Evolutionary conservation across 345 rosid genomes (phyloP).

Genomic region (Gossypioides kirkii): DNA sequence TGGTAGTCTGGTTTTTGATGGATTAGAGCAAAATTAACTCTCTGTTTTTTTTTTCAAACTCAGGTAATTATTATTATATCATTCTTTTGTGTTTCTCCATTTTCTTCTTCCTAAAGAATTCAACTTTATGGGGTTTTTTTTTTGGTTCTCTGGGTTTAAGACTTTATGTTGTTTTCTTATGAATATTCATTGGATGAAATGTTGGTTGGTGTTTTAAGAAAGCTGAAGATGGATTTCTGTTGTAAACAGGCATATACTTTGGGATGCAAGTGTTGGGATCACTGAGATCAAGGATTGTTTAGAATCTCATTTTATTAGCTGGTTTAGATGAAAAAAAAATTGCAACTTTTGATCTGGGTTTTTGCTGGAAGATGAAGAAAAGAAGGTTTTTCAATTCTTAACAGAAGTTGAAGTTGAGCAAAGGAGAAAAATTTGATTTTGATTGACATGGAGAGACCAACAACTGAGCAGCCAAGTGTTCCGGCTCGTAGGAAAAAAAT

Average conservation of each 20-base stretch:
- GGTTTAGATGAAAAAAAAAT: slow-evolving; percentile 2
- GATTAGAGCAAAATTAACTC: slow-evolving; percentile 23
- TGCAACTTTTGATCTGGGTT: slow-evolving; percentile 40
- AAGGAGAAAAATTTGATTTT: not conserved
- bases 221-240: not conserved
- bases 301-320: not conserved
- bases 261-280: slow-evolving; percentile 15
- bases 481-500: slow-evolving; percentile 55
- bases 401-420: slow-evolving; percentile 1
- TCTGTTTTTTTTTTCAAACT: slow-evolving; percentile 17
- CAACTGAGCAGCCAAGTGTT: slow-evolving; percentile 13
- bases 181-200: not conserved
- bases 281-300: slow-evolving; percentile 1
- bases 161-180: not conserved
- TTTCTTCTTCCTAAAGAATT: not conserved
- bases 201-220: not conserved
- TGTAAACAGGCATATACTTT: slow-evolving; percentile 22
- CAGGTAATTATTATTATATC: slow-evolving; percentile 22
- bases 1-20: slow-evolving; percentile 22
- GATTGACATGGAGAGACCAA: slow-evolving; percentile 24
- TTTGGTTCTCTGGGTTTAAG: not conserved
- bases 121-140: not conserved
- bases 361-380: slow-evolving; percentile 24
- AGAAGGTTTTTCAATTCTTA: not conserved
- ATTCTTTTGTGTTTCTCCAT: not conserved